Percentiles rank a stretch among this genome's conserved stretches.
These are phyloP conservation scores for Goffeauzyma gilvescens DNA, from an alignment of 768 basidiomycete genomes.

Conservation along the genomic window DNA sequence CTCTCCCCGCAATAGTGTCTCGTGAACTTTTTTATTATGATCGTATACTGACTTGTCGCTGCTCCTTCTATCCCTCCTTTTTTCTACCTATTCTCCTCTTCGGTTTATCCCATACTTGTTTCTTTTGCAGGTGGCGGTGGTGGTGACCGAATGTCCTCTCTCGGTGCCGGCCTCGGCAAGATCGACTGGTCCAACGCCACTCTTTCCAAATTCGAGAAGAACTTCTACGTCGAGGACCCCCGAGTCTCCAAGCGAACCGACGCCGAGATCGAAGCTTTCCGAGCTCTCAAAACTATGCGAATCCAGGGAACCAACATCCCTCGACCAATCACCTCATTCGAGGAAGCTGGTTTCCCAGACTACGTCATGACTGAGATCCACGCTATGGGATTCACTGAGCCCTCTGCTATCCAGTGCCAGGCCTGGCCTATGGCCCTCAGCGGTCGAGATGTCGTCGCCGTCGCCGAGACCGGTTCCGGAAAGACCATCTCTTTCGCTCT, in stretches of 20 bases:
- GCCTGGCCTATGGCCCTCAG: slow-evolving; percentile 98
- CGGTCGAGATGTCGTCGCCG: slow-evolving; percentile 73
- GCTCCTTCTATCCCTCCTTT: background rate
- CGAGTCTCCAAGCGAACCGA: slow-evolving; percentile 58
- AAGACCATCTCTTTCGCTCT: slow-evolving; percentile 98
- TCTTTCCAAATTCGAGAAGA: slow-evolving; percentile 82
- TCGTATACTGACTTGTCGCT: background rate
- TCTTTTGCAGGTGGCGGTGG: slow-evolving; percentile 16
- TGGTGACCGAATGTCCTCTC: slow-evolving; percentile 44
- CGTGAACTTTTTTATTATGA: background rate
- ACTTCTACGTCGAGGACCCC: slow-evolving; percentile 58
- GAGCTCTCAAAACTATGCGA: slow-evolving; percentile 70
- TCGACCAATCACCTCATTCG: slow-evolving; percentile 73
- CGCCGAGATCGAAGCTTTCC: slow-evolving; percentile 73
- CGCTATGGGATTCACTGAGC: slow-evolving; percentile 74
- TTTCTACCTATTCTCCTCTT: slow-evolving; percentile 10
- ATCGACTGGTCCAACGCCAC: slow-evolving; percentile 67
- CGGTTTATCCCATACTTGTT: too few species aligned
- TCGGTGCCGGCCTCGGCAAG: slow-evolving; percentile 61
- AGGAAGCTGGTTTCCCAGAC: slow-evolving; percentile 89
- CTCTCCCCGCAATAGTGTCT: background rate
- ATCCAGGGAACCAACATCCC: slow-evolving; percentile 77
- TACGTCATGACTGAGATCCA: slow-evolving; percentile 85
- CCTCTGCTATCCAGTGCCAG: slow-evolving; percentile 94
- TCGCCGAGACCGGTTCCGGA: slow-evolving; percentile 94